phyloP scores from a whole-genome alignment of 306 rosid species.

The Rosa persica region DNA sequence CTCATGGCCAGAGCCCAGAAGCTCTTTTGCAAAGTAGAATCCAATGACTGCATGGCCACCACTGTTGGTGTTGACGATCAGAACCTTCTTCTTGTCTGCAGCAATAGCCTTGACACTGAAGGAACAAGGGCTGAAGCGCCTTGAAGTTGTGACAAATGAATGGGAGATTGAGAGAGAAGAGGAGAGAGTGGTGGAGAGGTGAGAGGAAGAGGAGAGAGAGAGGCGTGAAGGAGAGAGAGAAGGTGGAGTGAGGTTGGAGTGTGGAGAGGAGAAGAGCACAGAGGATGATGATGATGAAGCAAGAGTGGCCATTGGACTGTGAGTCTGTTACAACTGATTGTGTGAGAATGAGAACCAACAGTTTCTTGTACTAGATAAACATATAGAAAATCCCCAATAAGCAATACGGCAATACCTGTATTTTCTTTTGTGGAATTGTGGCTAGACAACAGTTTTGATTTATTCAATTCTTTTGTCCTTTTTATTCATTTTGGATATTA shows the following conservation, averaged over 20 bases:
- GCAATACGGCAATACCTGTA: neutral
- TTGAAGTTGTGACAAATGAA: slow-evolving; percentile 33
- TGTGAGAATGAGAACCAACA: slow-evolving; percentile 56
- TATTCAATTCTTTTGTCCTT: neutral
- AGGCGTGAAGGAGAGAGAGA: slow-evolving; percentile 44
- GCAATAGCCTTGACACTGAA: slow-evolving; percentile 48
- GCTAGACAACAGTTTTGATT: neutral
- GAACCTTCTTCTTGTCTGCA: slow-evolving; percentile 66
- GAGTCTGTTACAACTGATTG: slow-evolving; percentile 15
- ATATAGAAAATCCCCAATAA: neutral
- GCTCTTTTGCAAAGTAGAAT: slow-evolving; percentile 83
- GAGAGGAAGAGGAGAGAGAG: slow-evolving; percentile 52
- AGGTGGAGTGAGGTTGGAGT: slow-evolving; percentile 43
- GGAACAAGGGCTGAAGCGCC: slow-evolving; percentile 35
- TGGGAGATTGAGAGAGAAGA: slow-evolving; percentile 55
- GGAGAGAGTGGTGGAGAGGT: slow-evolving; percentile 30
- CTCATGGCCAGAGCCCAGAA: slow-evolving; percentile 71
- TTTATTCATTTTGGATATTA: neutral
- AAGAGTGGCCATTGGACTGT: slow-evolving; percentile 75
- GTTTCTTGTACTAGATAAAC: slow-evolving; percentile 32
- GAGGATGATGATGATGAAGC: slow-evolving; percentile 56
- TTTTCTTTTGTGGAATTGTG: neutral
- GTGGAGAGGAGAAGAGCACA: slow-evolving; percentile 46
- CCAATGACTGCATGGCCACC: slow-evolving; percentile 93
- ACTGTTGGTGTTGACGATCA: slow-evolving; percentile 76